Evolutionary conservation across 768 basidiomycete genomes (phyloP), one percentile per base, ranked within the genome.

Genomic region (Guyanaporus albipodus): DNA sequence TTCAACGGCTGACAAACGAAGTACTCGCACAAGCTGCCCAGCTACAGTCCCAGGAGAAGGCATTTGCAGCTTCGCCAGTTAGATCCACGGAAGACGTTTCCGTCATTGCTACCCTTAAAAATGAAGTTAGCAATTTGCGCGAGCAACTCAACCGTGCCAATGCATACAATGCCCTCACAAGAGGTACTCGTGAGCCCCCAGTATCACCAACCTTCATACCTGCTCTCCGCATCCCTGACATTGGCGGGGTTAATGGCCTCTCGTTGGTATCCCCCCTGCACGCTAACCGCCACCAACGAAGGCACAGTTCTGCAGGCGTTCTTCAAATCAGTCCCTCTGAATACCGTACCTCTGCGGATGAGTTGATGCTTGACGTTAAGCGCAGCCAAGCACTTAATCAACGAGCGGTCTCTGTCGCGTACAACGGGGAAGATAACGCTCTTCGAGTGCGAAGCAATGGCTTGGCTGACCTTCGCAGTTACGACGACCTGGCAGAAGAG

Each of bases 121-220:
- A 82, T 56, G 96, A 99, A 73, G 85, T 99, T 56, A 84, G 86
- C 68, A 85, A 73, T 58, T 77, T 98, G 24, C 90, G 92, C 49
- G 96, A 99, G 62, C 95, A 98, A 63, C 82, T 98, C 54, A 94
- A 94, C 58, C 83, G 95, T 26, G 83, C 91, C n/a, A 92, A 94
- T 61, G 91, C 96, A 8, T 78, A 96, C 57, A 91, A 92, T 56
- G 77, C 81, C 14, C 77, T 96, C 41, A 93, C 91, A 10, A 81
- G 85, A 54, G 82, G 85, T 24, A 65, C 78, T 34, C 82, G 85
- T 29, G 83, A 90, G 15, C 81, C 83, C 18, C 87, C 88, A 4
- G 70, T 82, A 19, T 92, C 91, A 3, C 92, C 93, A 1, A 89
- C 89, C 4, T 94, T 93, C 54, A 83, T 87, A 8, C 89, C 93